Conservation (phyloP, 345 rosid genomes). For the Bruguiera gymnorhiza region DNA sequence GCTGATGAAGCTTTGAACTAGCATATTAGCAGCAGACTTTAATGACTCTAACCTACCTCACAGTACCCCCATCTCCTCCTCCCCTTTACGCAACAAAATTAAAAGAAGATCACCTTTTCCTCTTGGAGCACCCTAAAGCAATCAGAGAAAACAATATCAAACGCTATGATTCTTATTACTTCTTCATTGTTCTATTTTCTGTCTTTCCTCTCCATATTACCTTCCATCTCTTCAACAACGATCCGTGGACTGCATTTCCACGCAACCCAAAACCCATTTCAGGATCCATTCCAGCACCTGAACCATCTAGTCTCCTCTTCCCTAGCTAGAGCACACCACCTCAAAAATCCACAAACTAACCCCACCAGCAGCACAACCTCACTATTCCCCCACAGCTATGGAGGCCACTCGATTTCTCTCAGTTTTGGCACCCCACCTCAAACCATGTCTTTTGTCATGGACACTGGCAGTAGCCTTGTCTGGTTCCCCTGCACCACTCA, state of each 20-base stretch:
- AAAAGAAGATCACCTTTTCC: no score
- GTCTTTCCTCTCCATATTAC: conserved; percentile 11
- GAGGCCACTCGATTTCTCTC: conserved; percentile 29
- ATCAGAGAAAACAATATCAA: no score
- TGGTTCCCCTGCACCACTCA: conserved; percentile 45
- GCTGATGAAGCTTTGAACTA: not conserved
- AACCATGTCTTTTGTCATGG: conserved; percentile 26
- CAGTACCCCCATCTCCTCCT: not conserved
- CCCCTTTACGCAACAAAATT: no score
- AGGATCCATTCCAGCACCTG: conserved; percentile 29
- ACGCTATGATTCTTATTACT: not conserved
- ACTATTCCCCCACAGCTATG: conserved; percentile 24
- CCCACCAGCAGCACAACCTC: not conserved
- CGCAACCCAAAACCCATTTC: conserved; percentile 9
- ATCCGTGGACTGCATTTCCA: conserved; percentile 23
- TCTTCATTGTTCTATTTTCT: conserved; percentile 5
- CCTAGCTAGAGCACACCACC: conserved; percentile 35
- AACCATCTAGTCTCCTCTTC: conserved; percentile 30
- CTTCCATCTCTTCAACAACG: conserved; percentile 17
- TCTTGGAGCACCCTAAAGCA: no score
- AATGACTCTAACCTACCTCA: no score
- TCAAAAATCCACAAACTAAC: conserved; percentile 22
- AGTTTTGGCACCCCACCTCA: conserved; percentile 34
- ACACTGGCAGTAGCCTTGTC: conserved; percentile 34
- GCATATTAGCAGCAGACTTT: no score